Evolutionary conservation across 2,329 filamentous ascomycete genomes (phyloP).

Genomic region (Cryphonectria japonica): DNA sequence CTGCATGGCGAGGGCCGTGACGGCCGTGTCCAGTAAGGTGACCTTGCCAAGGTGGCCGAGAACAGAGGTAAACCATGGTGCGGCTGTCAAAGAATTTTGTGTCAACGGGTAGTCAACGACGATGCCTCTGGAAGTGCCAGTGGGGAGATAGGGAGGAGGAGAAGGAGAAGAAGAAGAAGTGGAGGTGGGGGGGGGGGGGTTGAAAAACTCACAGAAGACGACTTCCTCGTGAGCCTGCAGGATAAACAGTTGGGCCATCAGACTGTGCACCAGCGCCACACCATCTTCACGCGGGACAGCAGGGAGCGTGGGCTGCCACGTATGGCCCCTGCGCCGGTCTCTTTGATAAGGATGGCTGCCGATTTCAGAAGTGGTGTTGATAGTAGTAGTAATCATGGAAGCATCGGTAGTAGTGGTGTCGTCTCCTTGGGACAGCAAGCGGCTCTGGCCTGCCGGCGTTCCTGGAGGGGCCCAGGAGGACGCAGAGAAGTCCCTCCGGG

Average conservation of each 20-base stretch:
- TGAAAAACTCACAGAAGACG: not conserved
- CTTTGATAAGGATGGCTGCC: not conserved
- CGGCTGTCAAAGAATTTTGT: not conserved
- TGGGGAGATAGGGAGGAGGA: not conserved
- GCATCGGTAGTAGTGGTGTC: not conserved
- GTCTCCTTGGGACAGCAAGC: not conserved
- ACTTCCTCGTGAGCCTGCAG: constrained; percentile 21
- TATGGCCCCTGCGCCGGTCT: not conserved
- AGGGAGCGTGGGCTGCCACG: not conserved
- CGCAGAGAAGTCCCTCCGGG: constrained; percentile 9
- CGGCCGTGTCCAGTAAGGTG: constrained; percentile 43
- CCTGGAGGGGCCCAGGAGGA: not conserved
- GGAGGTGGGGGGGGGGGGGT: no score
- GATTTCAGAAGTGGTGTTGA: not conserved
- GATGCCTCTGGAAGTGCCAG: no score
- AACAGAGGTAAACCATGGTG: constrained; percentile 35
- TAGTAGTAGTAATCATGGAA: not conserved
- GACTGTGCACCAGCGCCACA: constrained; percentile 16
- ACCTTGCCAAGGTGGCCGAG: constrained; percentile 40
- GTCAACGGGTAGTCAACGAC: not conserved
- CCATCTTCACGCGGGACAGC: constrained; percentile 6
- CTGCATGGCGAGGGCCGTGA: constrained; percentile 44
- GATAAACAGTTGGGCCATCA: constrained; percentile 24
- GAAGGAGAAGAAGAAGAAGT: not conserved
- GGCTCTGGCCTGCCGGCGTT: not conserved